phyloP scores from a whole-genome alignment of 352 stramenopile genomes.

The Phytophthora melonis region DNA sequence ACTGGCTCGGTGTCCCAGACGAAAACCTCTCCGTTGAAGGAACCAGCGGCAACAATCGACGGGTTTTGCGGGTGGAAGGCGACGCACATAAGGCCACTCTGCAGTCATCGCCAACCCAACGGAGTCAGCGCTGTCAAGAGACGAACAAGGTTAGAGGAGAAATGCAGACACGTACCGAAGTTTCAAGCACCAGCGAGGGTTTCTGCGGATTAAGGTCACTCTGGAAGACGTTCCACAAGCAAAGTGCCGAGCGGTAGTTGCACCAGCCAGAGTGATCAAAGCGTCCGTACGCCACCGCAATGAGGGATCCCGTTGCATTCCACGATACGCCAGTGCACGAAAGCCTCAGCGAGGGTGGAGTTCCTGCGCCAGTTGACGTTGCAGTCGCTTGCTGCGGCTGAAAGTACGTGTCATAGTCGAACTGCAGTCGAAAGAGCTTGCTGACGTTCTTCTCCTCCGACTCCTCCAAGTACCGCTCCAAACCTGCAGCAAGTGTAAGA shows the following conservation, averaged over 20 bases:
- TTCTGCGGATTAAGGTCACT: slow-evolving; percentile 73
- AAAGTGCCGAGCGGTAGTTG: slow-evolving; percentile 87
- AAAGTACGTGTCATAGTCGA: slow-evolving; percentile 82
- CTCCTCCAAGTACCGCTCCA: slow-evolving; percentile 69
- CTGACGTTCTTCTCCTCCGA: slow-evolving; percentile 69
- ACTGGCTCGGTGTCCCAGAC: slow-evolving; percentile 80
- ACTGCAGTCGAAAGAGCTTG: slow-evolving; percentile 71
- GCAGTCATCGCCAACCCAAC: not conserved
- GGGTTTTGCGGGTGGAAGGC: slow-evolving; percentile 86
- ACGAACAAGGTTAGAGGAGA: not conserved
- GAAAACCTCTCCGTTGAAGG: slow-evolving; percentile 90
- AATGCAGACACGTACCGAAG: slow-evolving; percentile 51
- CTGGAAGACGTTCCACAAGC: slow-evolving; percentile 89
- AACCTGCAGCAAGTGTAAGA: slow-evolving; percentile 33
- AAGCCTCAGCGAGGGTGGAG: slow-evolving; percentile 54
- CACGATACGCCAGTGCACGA: slow-evolving; percentile 89
- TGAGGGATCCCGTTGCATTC: slow-evolving; percentile 85
- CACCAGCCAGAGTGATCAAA: slow-evolving; percentile 91
- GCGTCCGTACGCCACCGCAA: slow-evolving; percentile 86
- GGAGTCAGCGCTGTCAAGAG: not conserved
- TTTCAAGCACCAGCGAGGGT: slow-evolving; percentile 79
- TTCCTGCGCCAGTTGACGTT: slow-evolving; percentile 1
- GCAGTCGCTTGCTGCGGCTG: slow-evolving; percentile 42
- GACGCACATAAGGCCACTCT: slow-evolving; percentile 91
- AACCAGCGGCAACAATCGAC: slow-evolving; percentile 82